Conservation (phyloP, 2,329 filamentous ascomycete genomes). For the Scleromitrula shiraiana region DNA sequence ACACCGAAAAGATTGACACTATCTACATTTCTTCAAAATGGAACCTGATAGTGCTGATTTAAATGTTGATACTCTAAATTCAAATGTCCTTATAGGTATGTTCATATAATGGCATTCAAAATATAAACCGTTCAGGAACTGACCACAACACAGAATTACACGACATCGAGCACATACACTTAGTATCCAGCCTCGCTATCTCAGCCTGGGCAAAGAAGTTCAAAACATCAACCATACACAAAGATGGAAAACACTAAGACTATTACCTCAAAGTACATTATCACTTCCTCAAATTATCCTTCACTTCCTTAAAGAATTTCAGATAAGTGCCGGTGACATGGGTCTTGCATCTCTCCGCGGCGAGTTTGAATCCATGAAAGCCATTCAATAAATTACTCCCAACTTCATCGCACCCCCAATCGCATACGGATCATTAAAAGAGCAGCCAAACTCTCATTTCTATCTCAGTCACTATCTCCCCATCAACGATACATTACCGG, state of each 20-base stretch:
- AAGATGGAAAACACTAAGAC: neutral
- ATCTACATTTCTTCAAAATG: neutral
- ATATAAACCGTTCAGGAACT: neutral
- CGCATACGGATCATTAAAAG: neutral
- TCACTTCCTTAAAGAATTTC: neutral
- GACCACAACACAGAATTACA: neutral
- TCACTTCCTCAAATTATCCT: neutral
- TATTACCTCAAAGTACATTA: neutral
- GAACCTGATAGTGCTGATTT: neutral
- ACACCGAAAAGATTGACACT: neutral
- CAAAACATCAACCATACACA: neutral
- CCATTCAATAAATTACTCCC: neutral
- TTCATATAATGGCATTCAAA: neutral
- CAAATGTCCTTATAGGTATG: neutral
- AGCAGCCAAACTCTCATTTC: neutral
- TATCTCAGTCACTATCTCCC: neutral
- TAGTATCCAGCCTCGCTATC: neutral
- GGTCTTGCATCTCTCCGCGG: neutral
- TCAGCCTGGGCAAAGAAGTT: neutral
- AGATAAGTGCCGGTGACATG: neutral
- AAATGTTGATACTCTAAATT: neutral
- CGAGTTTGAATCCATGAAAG: neutral
- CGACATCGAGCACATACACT: neutral
- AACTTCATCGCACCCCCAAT: neutral
- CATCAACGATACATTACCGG: neutral